Percentiles rank a stretch among this genome's conserved stretches.
phyloP scores from a whole-genome alignment of 768 basidiomycete species.

The Dacryopinax spathularia region DNA sequence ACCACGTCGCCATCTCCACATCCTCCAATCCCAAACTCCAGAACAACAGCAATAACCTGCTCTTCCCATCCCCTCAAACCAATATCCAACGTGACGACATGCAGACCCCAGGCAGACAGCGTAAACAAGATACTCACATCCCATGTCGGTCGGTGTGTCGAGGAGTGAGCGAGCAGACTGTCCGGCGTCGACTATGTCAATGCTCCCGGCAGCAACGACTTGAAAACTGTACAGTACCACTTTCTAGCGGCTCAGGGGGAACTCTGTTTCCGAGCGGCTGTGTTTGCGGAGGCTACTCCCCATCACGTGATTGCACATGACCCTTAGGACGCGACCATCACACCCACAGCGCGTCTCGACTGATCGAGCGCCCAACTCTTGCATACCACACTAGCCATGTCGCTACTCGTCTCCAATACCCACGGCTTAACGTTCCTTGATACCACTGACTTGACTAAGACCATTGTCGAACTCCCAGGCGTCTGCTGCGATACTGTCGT shows the following conservation, averaged over 20 bases:
- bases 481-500: not conserved
- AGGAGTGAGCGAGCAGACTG: not conserved
- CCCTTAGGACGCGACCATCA: not conserved
- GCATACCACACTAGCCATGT: not conserved
- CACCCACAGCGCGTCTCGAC: not conserved
- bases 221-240: conserved; percentile 1
- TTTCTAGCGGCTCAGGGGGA: not conserved
- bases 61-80: not conserved
- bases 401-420: not conserved
- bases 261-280: not conserved
- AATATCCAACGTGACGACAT: not conserved
- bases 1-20: not conserved
- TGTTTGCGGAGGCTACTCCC: not conserved
- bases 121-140: not conserved
- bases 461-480: not conserved
- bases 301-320: conserved; percentile 1
- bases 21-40: not conserved
- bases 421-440: not conserved
- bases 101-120: not conserved
- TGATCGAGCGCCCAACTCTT: not conserved
- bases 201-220: not conserved
- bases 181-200: not conserved
- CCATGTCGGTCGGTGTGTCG: conserved; percentile 1
- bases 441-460: not conserved
- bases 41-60: not conserved